Evolutionary conservation across 2,329 filamentous ascomycete genomes (phyloP).

Genomic region (Fusarium drepaniforme): DNA sequence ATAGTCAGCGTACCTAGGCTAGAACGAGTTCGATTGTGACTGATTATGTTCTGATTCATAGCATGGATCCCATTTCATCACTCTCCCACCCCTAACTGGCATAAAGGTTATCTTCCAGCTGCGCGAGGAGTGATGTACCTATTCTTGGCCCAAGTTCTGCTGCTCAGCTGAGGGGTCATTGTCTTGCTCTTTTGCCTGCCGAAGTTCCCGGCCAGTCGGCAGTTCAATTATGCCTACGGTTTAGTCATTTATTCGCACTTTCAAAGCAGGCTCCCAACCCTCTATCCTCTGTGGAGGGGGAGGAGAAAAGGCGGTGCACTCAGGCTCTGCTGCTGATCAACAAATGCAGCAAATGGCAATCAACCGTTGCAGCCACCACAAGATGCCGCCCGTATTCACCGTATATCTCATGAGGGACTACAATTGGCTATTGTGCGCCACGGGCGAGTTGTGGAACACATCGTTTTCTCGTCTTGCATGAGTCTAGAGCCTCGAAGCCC

Average conservation of each 20-base stretch:
- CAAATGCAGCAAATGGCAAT: neutral
- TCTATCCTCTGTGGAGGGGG: neutral
- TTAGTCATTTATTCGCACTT: neutral
- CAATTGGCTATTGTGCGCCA: neutral
- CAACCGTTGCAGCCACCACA: neutral
- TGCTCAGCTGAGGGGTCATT: neutral
- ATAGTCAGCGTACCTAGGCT: too few relatives aligned
- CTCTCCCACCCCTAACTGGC: too few relatives aligned
- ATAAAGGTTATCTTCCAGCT: neutral
- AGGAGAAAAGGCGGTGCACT: neutral
- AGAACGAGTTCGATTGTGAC: neutral
- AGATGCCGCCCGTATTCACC: neutral
- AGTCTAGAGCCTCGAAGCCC: neutral
- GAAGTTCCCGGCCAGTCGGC: neutral
- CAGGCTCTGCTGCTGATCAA: neutral
- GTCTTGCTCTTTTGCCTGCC: neutral
- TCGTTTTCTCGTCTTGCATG: neutral
- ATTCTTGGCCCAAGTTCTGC: neutral
- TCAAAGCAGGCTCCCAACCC: neutral
- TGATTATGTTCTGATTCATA: neutral
- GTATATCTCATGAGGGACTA: too few relatives aligned
- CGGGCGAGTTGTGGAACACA: neutral
- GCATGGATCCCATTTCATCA: fast-evolving
- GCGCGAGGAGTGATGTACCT: neutral
- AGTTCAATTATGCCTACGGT: neutral